Evolutionary conservation across 495 filamentous ascomycete species (phyloP).

Genomic region (Elaphomyces granulatus): DNA sequence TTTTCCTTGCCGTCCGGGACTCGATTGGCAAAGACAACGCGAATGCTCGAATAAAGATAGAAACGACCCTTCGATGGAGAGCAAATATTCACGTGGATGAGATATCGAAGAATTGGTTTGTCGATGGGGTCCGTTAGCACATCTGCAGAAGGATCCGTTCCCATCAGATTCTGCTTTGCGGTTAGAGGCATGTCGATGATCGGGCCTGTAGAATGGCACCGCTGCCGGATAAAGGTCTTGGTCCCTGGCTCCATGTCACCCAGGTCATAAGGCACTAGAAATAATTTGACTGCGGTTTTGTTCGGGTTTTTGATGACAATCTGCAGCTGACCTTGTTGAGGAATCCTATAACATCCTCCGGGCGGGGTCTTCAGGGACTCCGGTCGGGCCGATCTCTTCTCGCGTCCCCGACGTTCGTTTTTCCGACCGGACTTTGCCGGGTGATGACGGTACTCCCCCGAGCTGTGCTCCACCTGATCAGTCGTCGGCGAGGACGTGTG

Average conservation of each 20-base stretch:
- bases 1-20: conserved; percentile 95
- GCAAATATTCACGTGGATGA: conserved; percentile 90
- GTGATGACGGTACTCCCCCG: conserved; percentile 7
- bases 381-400: conserved; percentile 46
- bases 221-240: conserved; percentile 93
- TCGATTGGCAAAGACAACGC: conserved; percentile 94
- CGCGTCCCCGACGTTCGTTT: conserved; percentile 17
- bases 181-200: conserved; percentile 55
- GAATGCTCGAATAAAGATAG: conserved; percentile 80
- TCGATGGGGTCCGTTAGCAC: conserved; percentile 39
- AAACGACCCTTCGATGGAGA: conserved; percentile 70
- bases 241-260: conserved; percentile 89
- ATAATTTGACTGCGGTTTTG: conserved; percentile 91
- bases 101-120: conserved; percentile 73
- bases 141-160: conserved; percentile 29
- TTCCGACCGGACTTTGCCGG: neutral
- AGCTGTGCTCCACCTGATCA: conserved; percentile 11
- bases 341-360: conserved; percentile 85
- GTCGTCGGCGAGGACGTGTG: conserved; percentile 32
- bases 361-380: conserved; percentile 59
- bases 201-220: conserved; percentile 81
- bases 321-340: conserved; percentile 87
- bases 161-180: conserved; percentile 33
- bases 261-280: conserved; percentile 89
- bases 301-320: conserved; percentile 96